Base-by-base conservation (phyloP, 2,329 filamentous ascomycete species). In the Aspergillus pseudoviridinutans region DNA sequence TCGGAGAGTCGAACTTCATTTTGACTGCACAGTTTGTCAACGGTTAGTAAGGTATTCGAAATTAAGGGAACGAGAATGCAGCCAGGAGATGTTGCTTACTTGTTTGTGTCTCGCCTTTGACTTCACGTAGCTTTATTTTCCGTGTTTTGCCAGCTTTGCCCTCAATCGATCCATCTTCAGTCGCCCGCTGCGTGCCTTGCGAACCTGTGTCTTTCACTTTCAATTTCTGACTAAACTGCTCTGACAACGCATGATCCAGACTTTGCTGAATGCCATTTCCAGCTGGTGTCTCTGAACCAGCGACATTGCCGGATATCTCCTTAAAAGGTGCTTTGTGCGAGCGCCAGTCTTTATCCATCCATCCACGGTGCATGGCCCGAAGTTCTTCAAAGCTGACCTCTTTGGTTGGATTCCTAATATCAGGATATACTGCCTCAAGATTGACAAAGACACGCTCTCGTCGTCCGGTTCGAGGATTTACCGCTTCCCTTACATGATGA, bases 351-450 rank as follows among this genome's bases (percentile, higher is more conserved):
- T 77, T 79, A 53, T 79, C 70, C 59, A 83, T 72, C 82, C 83
- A 87, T 0, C 93, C 93, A 56, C 90, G 84, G 63, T 85, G 85
- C 46, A 82, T 82, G 29, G 93, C 93, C 76, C 92, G 86, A 24
- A 99, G 78, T 75, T 99, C 94, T 71, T 99, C 94, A 69, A 97
- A 96, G 68, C 90, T 93, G 60, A 90, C 82, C 74, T 97, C 93
- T 32, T 86, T 86, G 3, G 84, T 85, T 1, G 86, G 82, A 59
- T 89, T 83, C 49, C 88, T 84, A 24, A 85, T 84, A 42, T 88
- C 87, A 8, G 92, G 92, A 68, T 97, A 97, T 35, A 97, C 83
- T 32, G 87, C 86, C 71, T 92, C 87, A 53, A 97, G 80, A 68
- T 96, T 87, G 70, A 96, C 92, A 76, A 90, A 93, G 29, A 97